These are phyloP conservation scores for Aspergillus coremiiformis DNA, from an alignment of 495 filamentous ascomycete genomes.

Conservation along the genomic window DNA sequence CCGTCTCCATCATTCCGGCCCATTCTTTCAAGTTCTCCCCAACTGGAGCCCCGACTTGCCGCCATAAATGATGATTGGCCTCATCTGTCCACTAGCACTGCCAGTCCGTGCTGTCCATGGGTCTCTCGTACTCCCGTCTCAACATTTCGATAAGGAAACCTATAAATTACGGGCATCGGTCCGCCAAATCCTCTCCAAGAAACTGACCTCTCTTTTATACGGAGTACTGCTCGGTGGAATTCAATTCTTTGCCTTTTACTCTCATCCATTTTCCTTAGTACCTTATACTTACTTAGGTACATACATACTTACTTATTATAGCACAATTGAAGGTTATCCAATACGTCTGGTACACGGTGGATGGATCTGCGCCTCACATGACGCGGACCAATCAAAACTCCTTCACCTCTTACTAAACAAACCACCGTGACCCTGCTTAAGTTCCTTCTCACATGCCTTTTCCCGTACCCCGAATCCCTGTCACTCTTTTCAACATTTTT, in stretches of 20 bases:
- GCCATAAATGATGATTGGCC: neutral
- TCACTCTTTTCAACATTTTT: slow-evolving; percentile 11
- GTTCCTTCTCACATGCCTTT: slow-evolving; percentile 31
- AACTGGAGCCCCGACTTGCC: neutral
- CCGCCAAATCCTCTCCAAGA: neutral
- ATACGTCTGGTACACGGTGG: neutral
- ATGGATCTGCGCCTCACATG: slow-evolving; percentile 6
- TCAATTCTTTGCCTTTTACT: neutral
- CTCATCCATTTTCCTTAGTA: neutral
- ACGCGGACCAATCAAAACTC: slow-evolving; percentile 12
- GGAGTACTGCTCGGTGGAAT: no score
- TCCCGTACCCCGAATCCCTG: neutral
- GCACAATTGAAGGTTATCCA: no score
- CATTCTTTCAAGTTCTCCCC: slow-evolving; percentile 4
- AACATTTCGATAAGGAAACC: neutral
- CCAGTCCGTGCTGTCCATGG: neutral
- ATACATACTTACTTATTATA: no score
- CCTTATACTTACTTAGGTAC: no score
- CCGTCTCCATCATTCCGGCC: slow-evolving; percentile 9
- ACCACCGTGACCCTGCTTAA: no score
- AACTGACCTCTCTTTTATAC: no score
- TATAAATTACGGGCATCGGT: neutral
- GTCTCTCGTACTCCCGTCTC: neutral
- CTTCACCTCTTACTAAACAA: slow-evolving; percentile 5
- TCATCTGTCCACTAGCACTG: neutral